Evolutionary conservation across 2,329 filamentous ascomycete species (phyloP), one percentile per base, ranked within the genome.

Genomic region (Cladosporium sp.): DNA sequence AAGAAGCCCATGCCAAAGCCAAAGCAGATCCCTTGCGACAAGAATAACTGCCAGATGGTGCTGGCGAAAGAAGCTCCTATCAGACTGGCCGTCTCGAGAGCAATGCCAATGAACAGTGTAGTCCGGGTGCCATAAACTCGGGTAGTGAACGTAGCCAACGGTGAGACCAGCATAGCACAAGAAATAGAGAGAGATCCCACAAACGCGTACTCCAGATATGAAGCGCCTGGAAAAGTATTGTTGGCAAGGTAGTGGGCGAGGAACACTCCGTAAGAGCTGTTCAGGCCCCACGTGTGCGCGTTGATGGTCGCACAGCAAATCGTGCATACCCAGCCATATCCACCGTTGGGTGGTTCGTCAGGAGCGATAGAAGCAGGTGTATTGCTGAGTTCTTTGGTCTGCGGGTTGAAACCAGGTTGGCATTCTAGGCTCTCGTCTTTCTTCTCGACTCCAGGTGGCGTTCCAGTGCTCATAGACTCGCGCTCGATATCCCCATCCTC

Each of bases 1-100:
- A 89, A 80, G 65, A 93, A 89, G 0, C 91, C 91, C 84, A 94
- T 89, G 3, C 91, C 91, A 25, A 89, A 76, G n/a, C 91, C 91
- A 68, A 94, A 93, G 63, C 88, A 86, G 2, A 93, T 73, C 5
- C 91, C 91, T 74, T 94, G 91, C 6, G 84, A 86, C 0, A 94
- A 83, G 65, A 93, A 88, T 0, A 95, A 82, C 39, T 94, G 91
- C 89, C 90, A 93, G 65, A 91, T 88, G 64, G 86, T 73, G 18
- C 75, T 80, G 0, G 89, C 85, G 70, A 92, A 93, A 16, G 87
- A 90, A 8, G 91, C 90, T 1, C 86, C 86, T 53, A 93, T 84
- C 67, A 93, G 84, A 25, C 86, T 88, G 10, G 81, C 78, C 54
- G 87, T 83, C 75, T 91, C 86, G 56, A 93, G 79, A 1, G 86